Conservation (phyloP, 1,284 basidiomycete species). For the Laetiporus sulphureus region DNA sequence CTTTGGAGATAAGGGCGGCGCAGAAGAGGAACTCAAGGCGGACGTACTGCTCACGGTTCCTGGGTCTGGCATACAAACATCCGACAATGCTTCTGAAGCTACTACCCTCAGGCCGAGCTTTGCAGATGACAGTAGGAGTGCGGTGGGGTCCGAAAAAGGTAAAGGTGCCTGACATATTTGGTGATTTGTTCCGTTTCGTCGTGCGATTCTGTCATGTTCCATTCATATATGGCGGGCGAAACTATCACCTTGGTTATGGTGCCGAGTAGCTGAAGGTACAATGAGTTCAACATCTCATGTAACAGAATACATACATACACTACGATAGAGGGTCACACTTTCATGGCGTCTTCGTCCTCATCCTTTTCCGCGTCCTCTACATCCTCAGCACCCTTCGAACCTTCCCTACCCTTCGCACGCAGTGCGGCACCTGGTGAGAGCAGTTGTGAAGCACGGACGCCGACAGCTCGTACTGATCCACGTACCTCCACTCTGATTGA, state of each 20-base stretch:
- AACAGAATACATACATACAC: not conserved
- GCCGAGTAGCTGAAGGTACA: too few species aligned
- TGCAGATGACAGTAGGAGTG: not conserved
- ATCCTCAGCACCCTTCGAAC: constrained; percentile 18
- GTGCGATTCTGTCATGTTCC: too few species aligned
- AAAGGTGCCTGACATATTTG: too few species aligned
- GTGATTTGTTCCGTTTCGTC: too few species aligned
- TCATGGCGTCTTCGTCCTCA: constrained; percentile 52
- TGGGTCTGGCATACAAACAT: not conserved
- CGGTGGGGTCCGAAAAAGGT: too few species aligned
- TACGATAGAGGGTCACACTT: constrained; percentile 35
- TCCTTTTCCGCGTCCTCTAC: constrained; percentile 21
- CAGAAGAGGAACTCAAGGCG: not conserved
- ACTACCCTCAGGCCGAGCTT: constrained; percentile 2
- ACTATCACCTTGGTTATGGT: too few species aligned
- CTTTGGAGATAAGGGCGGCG: constrained; percentile 32
- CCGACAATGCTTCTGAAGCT: not conserved
- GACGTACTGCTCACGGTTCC: too few species aligned
- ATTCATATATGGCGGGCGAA: too few species aligned
- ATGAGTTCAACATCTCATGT: too few species aligned
- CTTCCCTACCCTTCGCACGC: constrained; percentile 31
- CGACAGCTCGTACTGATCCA: constrained; percentile 6
- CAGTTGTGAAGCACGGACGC: constrained; percentile 8
- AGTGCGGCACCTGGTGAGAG: constrained; percentile 37
- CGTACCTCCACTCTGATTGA: constrained; percentile 64